Conservation (phyloP, 257 asterid species). For the Asclepias syriaca region DNA sequence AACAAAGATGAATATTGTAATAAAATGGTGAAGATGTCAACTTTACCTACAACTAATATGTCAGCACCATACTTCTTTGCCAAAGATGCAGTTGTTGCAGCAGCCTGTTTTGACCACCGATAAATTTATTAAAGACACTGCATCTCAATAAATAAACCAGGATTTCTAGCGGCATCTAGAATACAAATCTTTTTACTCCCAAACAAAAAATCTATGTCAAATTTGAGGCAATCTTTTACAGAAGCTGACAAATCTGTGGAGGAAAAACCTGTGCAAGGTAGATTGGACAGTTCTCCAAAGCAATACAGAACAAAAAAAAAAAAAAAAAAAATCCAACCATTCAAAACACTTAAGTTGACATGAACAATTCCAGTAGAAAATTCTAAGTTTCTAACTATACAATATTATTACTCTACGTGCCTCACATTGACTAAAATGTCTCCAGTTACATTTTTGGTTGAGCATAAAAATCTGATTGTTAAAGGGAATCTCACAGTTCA, state of each 20-base stretch:
- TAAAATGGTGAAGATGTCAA: slow-evolving; percentile 8
- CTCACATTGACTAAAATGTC: neutral
- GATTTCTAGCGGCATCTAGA: neutral
- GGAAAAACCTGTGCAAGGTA: neutral
- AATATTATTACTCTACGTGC: neutral
- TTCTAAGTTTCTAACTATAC: neutral
- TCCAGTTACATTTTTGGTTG: neutral
- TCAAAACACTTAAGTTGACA: neutral
- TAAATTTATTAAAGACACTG: neutral
- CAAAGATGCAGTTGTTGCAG: slow-evolving; percentile 84
- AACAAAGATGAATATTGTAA: neutral
- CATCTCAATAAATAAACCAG: neutral
- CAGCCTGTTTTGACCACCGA: slow-evolving; percentile 46
- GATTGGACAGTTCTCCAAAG: neutral
- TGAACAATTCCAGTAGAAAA: neutral
- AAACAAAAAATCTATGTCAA: neutral
- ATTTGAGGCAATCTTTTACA: too few relatives aligned
- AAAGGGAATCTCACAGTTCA: neutral
- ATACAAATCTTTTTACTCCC: neutral
- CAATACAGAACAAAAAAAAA: neutral
- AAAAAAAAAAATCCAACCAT: neutral
- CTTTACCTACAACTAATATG: slow-evolving; percentile 84
- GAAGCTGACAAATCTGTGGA: neutral
- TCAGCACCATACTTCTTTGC: slow-evolving; percentile 98
- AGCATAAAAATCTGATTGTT: neutral